A percentile compares a stretch with the other conserved stretches of the same genome.
These are phyloP conservation scores for Ampelomyces quisqualis DNA, from an alignment of 2,329 filamentous ascomycete genomes.

Conservation along the genomic window DNA sequence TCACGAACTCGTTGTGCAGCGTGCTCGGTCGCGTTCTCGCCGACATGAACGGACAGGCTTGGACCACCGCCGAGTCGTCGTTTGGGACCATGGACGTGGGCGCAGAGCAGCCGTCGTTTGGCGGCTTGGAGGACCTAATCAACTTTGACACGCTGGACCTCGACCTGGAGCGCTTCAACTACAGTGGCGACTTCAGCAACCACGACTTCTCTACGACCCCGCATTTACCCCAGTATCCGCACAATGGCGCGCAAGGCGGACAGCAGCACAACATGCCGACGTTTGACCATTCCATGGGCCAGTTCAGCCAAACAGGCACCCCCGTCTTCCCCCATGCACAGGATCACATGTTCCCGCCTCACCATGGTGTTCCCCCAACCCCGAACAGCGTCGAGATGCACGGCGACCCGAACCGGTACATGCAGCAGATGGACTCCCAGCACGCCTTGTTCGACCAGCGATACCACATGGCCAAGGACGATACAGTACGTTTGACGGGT, in stretches of 20 bases:
- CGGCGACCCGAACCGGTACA: constrained; percentile 57
- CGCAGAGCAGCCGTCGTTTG: constrained; percentile 37
- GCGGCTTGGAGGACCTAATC: constrained; percentile 45
- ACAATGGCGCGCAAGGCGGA: constrained; percentile 20
- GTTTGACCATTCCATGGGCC: constrained; percentile 40
- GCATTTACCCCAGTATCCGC: constrained; percentile 26
- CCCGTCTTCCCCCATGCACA: constrained; percentile 45
- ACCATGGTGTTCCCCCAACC: constrained; percentile 71
- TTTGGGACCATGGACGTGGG: constrained; percentile 47
- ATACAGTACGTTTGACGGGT: constrained; percentile 56
- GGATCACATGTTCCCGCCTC: constrained; percentile 50
- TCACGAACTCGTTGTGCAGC: constrained; percentile 11
- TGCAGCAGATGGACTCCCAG: constrained; percentile 56
- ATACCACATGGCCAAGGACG: constrained; percentile 67
- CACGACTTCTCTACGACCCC: constrained; percentile 33
- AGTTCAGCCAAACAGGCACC: constrained; percentile 40
- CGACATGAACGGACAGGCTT: constrained; percentile 42
- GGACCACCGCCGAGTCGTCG: constrained; percentile 45
- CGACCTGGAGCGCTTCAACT: constrained; percentile 34
- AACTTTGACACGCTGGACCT: constrained; percentile 45
- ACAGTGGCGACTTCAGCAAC: constrained; percentile 36
- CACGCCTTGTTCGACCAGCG: constrained; percentile 65
- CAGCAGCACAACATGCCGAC: constrained; percentile 22
- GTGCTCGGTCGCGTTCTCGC: constrained; percentile 12
- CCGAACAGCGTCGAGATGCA: constrained; percentile 79